Conservation (phyloP, 192 early-diverging fungal genomes). For the Coemansia aciculifera region DNA sequence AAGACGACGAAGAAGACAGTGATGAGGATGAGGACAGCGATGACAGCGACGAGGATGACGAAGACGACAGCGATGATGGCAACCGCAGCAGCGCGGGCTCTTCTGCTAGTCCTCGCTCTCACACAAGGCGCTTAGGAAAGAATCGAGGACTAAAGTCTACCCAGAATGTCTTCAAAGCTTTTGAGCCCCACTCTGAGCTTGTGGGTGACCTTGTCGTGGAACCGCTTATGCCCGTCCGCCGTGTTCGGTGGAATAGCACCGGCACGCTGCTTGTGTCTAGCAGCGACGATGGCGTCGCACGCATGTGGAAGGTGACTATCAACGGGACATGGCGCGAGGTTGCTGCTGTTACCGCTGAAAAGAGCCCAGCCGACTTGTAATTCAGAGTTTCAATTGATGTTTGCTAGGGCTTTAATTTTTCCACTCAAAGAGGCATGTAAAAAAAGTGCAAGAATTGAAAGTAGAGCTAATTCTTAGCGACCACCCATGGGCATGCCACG, state of each 20-base stretch:
- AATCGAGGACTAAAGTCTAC: not conserved
- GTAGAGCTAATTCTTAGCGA: not conserved
- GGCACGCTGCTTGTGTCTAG: conserved; percentile 49
- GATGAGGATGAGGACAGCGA: conserved; percentile 17
- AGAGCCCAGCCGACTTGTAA: conserved; percentile 23
- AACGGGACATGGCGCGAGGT: conserved; percentile 50
- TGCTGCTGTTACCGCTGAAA: conserved; percentile 39
- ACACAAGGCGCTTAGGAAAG: not conserved
- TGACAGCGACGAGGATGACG: conserved; percentile 15
- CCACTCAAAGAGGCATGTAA: not conserved
- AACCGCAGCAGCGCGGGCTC: conserved; percentile 6
- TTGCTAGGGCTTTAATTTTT: not conserved
- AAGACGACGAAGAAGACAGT: conserved; percentile 26
- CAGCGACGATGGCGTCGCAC: conserved; percentile 50
- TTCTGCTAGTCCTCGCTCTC: not conserved
- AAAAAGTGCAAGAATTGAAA: not conserved
- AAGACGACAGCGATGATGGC: conserved; percentile 11
- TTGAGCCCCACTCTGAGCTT: conserved; percentile 41
- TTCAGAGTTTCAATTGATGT: not conserved
- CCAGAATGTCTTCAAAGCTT: not conserved
- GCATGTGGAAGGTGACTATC: conserved; percentile 48
- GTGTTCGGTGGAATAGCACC: conserved; percentile 52
- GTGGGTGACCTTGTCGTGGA: conserved; percentile 36
- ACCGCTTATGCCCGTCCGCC: conserved; percentile 42
- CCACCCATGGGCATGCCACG: conserved; percentile 56